Conservation (phyloP, 306 rosid genomes). For the Prunus mume region DNA sequence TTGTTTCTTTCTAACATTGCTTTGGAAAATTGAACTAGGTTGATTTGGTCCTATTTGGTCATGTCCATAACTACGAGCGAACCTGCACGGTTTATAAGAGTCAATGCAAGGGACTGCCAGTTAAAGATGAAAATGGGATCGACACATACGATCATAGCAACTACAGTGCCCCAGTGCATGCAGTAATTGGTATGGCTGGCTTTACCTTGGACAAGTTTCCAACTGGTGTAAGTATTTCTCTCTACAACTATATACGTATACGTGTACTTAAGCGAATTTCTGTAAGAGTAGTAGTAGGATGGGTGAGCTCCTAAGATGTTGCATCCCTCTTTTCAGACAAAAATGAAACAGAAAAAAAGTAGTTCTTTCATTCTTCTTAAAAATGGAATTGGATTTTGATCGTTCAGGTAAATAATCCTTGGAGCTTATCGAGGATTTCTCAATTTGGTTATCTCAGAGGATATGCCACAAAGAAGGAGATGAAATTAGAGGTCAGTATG, state of each 20-base stretch:
- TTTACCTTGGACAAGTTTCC: slow-evolving; percentile 62
- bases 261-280: no score
- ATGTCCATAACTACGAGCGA: slow-evolving; percentile 86
- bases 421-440: slow-evolving; percentile 63
- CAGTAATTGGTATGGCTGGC: slow-evolving; percentile 86
- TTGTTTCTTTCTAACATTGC: neutral
- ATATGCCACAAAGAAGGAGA: slow-evolving; percentile 50
- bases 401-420: slow-evolving; percentile 35
- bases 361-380: neutral
- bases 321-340: no score
- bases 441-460: slow-evolving; percentile 68
- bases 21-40: slow-evolving; percentile 47
- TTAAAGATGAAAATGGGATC: slow-evolving; percentile 49
- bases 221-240: slow-evolving; percentile 33
- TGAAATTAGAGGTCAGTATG: slow-evolving; percentile 59
- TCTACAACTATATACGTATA: neutral
- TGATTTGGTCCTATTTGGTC: slow-evolving; percentile 73
- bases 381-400: slow-evolving; percentile 4
- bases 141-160: slow-evolving; percentile 63
- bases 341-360: no score
- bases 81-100: slow-evolving; percentile 56
- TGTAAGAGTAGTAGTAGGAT: no score
- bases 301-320: no score
- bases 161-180: slow-evolving; percentile 82
- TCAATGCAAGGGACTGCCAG: slow-evolving; percentile 58